Conservation (phyloP, 2,329 filamentous ascomycete species). For the Mycosphaerella sp. region DNA sequence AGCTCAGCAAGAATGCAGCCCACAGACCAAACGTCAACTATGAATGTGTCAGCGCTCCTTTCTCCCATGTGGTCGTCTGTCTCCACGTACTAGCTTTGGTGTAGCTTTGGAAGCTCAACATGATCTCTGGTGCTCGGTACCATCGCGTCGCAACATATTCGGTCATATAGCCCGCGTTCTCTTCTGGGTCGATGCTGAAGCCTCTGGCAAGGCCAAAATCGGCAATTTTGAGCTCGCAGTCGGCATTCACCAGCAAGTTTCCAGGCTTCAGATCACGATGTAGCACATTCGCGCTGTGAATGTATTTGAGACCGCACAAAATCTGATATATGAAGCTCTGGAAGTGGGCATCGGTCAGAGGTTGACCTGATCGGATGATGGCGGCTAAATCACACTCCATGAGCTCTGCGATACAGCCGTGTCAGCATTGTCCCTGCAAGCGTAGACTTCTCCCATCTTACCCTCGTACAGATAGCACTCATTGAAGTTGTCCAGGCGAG, state of each 20-base stretch:
- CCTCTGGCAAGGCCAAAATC: constrained; percentile 95
- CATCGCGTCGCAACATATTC: constrained; percentile 98
- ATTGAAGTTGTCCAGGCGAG: constrained; percentile 94
- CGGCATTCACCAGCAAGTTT: constrained; percentile 94
- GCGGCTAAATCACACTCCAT: constrained; percentile 99
- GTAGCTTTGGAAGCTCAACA: constrained; percentile 99
- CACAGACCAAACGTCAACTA: constrained; percentile 98
- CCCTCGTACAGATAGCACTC: constrained; percentile 99
- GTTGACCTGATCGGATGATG: constrained; percentile 95
- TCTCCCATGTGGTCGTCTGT: background rate
- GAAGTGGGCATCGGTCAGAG: constrained; percentile 96
- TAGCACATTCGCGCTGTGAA: constrained; percentile 95
- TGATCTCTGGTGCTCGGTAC: constrained; percentile 98
- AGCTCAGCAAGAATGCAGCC: constrained; percentile 96
- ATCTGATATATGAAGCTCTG: constrained; percentile 99
- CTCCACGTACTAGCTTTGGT: constrained; percentile 94
- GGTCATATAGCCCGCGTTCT: constrained; percentile 99
- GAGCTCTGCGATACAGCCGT: constrained; percentile 58
- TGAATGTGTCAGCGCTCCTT: constrained; percentile 11
- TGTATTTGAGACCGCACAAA: constrained; percentile 87
- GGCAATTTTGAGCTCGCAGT: constrained; percentile 98
- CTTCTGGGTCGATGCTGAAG: constrained; percentile 94
- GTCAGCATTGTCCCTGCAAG: background rate
- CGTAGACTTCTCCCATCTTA: constrained; percentile 38
- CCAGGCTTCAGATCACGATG: constrained; percentile 96